These are phyloP conservation scores for Backusella mclennaniae DNA, from an alignment of 192 early-diverging fungal genomes.

Conservation along the genomic window DNA sequence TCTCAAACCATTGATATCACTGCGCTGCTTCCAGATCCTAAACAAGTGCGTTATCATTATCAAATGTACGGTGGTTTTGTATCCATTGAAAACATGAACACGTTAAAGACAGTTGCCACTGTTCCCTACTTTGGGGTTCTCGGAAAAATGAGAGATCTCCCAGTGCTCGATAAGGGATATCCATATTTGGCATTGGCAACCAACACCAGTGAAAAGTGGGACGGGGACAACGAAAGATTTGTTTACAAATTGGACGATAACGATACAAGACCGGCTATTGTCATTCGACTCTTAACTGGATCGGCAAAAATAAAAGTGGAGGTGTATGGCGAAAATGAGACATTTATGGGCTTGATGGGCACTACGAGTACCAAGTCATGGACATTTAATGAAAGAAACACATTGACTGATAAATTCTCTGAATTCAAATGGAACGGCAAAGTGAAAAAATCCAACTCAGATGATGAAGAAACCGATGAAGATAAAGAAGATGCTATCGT, in stretches of 20 bases:
- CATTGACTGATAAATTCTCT: neutral
- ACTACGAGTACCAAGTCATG: neutral
- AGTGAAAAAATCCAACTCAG: neutral
- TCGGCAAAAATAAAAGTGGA: slow-evolving; percentile 17
- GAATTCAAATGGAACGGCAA: slow-evolving; percentile 18
- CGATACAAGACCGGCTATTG: slow-evolving; percentile 42
- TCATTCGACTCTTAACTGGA: slow-evolving; percentile 16
- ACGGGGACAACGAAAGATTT: neutral
- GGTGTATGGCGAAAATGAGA: neutral
- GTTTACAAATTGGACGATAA: slow-evolving; percentile 18
- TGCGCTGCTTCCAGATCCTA: slow-evolving; percentile 18
- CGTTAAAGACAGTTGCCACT: slow-evolving; percentile 18
- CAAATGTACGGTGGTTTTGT: slow-evolving; percentile 48
- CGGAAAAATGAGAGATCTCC: slow-evolving; percentile 43
- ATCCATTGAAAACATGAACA: slow-evolving; percentile 18
- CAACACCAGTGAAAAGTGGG: neutral
- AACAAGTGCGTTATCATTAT: slow-evolving; percentile 25
- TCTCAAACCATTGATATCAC: slow-evolving; percentile 9
- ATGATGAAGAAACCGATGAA: neutral
- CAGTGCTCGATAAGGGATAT: slow-evolving; percentile 31
- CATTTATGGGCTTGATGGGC: neutral
- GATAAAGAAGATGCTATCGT: neutral
- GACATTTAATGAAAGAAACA: slow-evolving; percentile 20
- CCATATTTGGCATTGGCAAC: slow-evolving; percentile 10
- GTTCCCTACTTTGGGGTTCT: slow-evolving; percentile 52